Percentiles rank a stretch among this genome's conserved stretches.
Conservation (phyloP, 352 stramenopile species). For the Phytopythium sindhum region DNA sequence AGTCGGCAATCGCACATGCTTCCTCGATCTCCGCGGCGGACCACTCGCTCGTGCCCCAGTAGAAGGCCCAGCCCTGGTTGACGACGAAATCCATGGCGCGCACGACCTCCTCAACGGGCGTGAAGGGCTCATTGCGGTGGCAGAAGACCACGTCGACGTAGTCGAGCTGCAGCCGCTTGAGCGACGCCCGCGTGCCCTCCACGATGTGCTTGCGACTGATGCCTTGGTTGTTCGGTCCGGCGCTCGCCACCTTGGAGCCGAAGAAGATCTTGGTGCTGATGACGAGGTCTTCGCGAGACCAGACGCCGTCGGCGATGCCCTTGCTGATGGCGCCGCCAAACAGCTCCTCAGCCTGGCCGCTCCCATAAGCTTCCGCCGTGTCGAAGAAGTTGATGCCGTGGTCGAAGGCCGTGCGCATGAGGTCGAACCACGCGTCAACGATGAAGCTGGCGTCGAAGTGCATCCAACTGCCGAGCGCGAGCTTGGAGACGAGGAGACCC, state of each 20-base stretch:
- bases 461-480: conserved; percentile 28
- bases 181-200: conserved; percentile 13
- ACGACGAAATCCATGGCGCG: conserved; percentile 24
- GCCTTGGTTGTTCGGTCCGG: conserved; percentile 17
- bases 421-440: conserved; percentile 28
- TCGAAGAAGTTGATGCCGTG: conserved; percentile 54
- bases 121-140: conserved; percentile 22
- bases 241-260: conserved; percentile 9
- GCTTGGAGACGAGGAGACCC: conserved; percentile 16
- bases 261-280: conserved; percentile 54
- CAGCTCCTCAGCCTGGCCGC: conserved; percentile 30
- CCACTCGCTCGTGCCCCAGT: conserved; percentile 47
- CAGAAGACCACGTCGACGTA: conserved; percentile 34
- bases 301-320: conserved; percentile 24
- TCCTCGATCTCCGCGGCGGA: conserved; percentile 48
- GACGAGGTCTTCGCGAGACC: conserved; percentile 38
- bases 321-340: conserved; percentile 36
- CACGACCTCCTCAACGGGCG: conserved; percentile 27
- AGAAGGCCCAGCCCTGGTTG: conserved; percentile 12
- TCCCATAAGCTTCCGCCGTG: conserved; percentile 40
- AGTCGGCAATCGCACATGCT: conserved; percentile 27
- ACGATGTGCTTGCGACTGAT: conserved; percentile 36
- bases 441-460: conserved; percentile 22
- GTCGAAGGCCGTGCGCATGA: conserved; percentile 37
- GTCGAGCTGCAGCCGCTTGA: conserved; percentile 20